Conservation (phyloP, 2,329 filamentous ascomycete genomes). For the Capronia coronata region DNA sequence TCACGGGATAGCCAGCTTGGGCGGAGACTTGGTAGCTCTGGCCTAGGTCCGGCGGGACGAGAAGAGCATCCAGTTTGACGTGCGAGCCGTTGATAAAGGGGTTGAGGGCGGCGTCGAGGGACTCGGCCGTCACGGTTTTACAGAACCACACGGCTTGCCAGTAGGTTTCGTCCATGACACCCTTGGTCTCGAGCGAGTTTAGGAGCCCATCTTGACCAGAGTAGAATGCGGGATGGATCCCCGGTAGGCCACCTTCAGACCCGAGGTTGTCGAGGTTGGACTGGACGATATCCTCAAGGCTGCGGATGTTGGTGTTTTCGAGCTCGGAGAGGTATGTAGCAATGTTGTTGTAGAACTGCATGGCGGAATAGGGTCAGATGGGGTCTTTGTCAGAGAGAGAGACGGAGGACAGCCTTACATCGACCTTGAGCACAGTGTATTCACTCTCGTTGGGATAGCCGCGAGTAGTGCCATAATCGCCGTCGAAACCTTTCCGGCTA, state of each 20-base stretch:
- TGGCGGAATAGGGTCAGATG: no score
- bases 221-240: constrained; percentile 55
- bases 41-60: constrained; percentile 63
- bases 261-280: constrained; percentile 59
- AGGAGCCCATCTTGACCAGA: constrained; percentile 67
- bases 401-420: no score
- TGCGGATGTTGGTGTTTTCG: constrained; percentile 53
- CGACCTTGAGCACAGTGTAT: constrained; percentile 65
- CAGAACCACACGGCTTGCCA: constrained; percentile 59
- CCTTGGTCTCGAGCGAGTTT: constrained; percentile 52
- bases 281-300: constrained; percentile 57
- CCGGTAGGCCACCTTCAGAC: constrained; percentile 59
- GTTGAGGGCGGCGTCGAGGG: constrained; percentile 62
- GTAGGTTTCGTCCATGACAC: constrained; percentile 59
- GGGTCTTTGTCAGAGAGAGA: no score
- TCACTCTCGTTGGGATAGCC: constrained; percentile 62
- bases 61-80: constrained; percentile 51
- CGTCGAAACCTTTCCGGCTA: constrained; percentile 64
- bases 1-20: constrained; percentile 67
- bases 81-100: constrained; percentile 13
- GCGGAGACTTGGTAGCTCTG: constrained; percentile 63
- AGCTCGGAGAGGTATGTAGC: constrained; percentile 57
- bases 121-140: constrained; percentile 52
- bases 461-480: constrained; percentile 54
- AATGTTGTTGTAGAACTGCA: constrained; percentile 58